Evolutionary conservation across 352 stramenopile genomes (phyloP), one percentile per base, ranked within the genome.

Genomic region (Poterioochromonas sp.): DNA sequence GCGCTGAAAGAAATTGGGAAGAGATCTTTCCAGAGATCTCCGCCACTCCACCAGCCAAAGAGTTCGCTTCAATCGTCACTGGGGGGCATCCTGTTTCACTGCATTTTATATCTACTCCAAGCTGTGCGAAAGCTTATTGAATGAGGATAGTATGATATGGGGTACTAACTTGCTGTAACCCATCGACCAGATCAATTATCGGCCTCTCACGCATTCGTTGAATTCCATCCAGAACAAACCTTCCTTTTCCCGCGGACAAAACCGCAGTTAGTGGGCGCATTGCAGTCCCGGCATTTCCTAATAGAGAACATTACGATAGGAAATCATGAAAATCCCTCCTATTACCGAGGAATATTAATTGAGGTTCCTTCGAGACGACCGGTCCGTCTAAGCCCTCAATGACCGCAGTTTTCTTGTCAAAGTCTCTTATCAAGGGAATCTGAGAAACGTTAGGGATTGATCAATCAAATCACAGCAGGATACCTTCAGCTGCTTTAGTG

Each of bases 201-300:
- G 95, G 95, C 35, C 93, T 90, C 83, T 98, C 95, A 76, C 95
- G 91, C 95, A 98, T 98, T 70, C 94, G 88, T 11, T 88, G 84
- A 71, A 97, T 96, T 63, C 94, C 94, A 47, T 97, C 96, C 62
- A 98, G 87, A 18, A 91, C 85, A 81, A 92, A 93, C 53, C 89
- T 85, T 49, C 88, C 88, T 39, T 87, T 78, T 47, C 87, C 87
- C 79, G 81, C 81, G 65, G 73, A 90, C 8, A 94, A 76, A 1
- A 93, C 92, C 63, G 90, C 95, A 39, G 93, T 94, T 63, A 98
- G 86, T 76, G 96, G 96, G 62, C 94, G 87, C 82, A 97, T 96
- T 32, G 93, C 93, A 2, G 93, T 98, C 60, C 92, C 92, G 15
- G 88, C 88, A 43, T 93, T 92, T 84, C 49, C 62, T 47, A 64